Evolutionary conservation across 768 basidiomycete species (phyloP), one percentile per base, ranked within the genome.

Genomic region (button mushroom (Agaricus bisporus)): DNA sequence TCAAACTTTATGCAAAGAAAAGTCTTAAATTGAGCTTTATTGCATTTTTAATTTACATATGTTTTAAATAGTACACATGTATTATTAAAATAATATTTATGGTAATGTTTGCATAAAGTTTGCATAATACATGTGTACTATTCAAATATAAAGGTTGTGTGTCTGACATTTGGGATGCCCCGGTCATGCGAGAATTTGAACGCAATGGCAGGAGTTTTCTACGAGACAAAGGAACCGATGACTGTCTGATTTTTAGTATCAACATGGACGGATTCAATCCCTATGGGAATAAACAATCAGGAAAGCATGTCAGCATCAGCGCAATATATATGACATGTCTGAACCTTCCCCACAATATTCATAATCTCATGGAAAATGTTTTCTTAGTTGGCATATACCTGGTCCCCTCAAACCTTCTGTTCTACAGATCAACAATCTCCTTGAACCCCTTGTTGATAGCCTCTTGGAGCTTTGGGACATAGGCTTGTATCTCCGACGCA

Each of bases 361-460:
- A 59, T 5, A 63, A 64, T 46, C 35, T 54, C 9, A 52, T 26
- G 8, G 51, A 57, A 28, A 57, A 57, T 15, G 11, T 57, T 2
- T 74, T 63, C 51, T 51, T 62, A 14, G 61, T 57, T 2, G 71
- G 65, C 0, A 62, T 14, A 10, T 57, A 4, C 56, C 56, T 1
- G 56, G 56, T 8, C 56, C 56, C 1, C 20, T 37, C 3, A 58
- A 66, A 26, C 71, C 74, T 1, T 59, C 58, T 1, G 46, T 61
- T 0, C n/a, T 62, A 0, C 58, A 71, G 35, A 61, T 73, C 6
- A 73, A 74, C 36, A 65, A 71, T 36, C 44, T 69, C 15, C 57
- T 76, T 2, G 8, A 32, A 0, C 70, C 68, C 1, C 62, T 75
- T 10, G 63, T 76, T 12, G 63, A 70, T 39, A 64, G 70, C 20